Base-by-base conservation (phyloP, 441 rosid genomes). In the Populus hybrid region DNA sequence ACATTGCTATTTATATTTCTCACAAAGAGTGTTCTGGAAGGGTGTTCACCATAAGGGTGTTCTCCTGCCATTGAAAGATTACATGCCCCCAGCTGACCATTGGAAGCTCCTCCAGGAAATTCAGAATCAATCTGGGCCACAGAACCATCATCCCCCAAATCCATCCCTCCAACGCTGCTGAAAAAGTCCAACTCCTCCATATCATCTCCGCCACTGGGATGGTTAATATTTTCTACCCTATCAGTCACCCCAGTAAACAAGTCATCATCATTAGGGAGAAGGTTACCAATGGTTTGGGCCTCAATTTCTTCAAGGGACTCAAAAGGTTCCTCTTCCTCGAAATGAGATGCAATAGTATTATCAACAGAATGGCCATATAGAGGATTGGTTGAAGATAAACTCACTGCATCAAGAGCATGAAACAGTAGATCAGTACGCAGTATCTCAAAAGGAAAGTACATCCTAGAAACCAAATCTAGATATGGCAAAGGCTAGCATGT, bases 271-370 rank as follows among this genome's bases (percentile, higher is more conserved):
- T 75, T 76, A 3, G 95, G 95, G 28, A 91, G 95, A 79, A 91
- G 94, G 82, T 91, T 87, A 63, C 91, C 94, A 23, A 91, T 87
- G 72, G 93, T 88, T 81, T 83, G 94, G 21, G 92, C 90, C 85
- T 91, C 92, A 75, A 88, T 79, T 79, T 91, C 90, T 84, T 88
- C 85, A 73, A 89, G 80, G 53, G 90, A 86, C 82, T 87, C 90
- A 64, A 86, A 77, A 77, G 86, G 84, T 77, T 83, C 89, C 73
- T 85, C 88, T 85, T 84, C 92, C 72, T 90, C 89, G 12, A 77
- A 82, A 73, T 84, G 80, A 24, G 91, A 81, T 75, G 85, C 84
- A 74, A 85, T 77, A 65, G 79, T 79, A 72, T 24, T n/a, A n/a
- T 82, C 88, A 42, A 84, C 82, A 21, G 91, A 90, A 72, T 84